Conservation (phyloP, 2,329 filamentous ascomycete genomes). For the Teratosphaeria pseudoeucalypti region DNA sequence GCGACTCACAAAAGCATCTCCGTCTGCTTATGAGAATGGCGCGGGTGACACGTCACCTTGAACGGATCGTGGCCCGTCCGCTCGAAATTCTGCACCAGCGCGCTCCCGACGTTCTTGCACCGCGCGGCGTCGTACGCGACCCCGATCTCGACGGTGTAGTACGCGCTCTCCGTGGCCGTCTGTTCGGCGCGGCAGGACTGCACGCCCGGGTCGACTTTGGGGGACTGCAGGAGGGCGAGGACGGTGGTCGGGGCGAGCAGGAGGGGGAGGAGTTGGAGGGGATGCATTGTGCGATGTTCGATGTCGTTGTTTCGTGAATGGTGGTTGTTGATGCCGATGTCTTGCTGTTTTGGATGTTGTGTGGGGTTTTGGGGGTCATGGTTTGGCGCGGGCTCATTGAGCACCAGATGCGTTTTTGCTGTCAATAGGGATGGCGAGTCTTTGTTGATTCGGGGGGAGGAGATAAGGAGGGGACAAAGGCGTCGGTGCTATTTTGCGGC, state of each 20-base stretch:
- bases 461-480: background rate
- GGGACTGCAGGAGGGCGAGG: background rate
- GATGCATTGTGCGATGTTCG: background rate
- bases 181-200: background rate
- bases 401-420: background rate
- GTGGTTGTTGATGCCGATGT: background rate
- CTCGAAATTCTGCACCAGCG: background rate
- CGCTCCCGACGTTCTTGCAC: background rate
- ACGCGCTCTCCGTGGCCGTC: background rate
- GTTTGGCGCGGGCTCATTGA: background rate
- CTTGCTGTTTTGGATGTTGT: background rate
- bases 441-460: background rate
- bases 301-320: background rate
- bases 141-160: background rate
- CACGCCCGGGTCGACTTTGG: background rate
- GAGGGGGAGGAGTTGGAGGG: background rate
- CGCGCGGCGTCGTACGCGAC: background rate
- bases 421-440: background rate
- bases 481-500: background rate
- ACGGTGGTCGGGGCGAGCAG: background rate
- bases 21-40: background rate
- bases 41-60: background rate
- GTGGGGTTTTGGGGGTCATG: background rate
- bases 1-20: background rate
- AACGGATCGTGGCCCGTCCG: background rate